Base-by-base conservation (phyloP, 805 yeast genomes). In the Ogataea polymorpha region DNA sequence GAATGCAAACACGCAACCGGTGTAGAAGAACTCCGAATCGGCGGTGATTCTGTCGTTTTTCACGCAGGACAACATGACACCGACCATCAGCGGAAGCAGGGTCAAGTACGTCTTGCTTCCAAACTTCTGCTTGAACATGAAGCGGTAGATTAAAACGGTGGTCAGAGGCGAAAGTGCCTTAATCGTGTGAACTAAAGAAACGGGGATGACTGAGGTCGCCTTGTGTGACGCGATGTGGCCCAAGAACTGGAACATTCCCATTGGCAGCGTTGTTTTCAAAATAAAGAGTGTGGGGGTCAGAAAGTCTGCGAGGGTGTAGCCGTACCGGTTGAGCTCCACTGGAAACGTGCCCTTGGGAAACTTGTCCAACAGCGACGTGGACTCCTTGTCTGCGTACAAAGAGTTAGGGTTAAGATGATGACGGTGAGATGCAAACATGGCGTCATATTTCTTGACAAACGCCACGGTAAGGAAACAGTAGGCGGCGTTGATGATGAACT, bases 221-320 rank as follows among this genome's bases (percentile, higher is more conserved):
- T 86, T 85, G 60, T 90, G 96, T 6, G 95, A 79, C 11, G 95
- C 78, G 47, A 90, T 79, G 62, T 91, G 98, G 15, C 98, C 99
- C 15, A 82, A 69, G 51, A 91, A 86, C 67, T 91, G 98, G 66
- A 91, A 93, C 46, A 81, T 68, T 6, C 97, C 98, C 96, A 91
- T 88, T 14, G 98, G 98, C 16, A 87, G 75, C 0, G 96, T 87
- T 11, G 88, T 82, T 36, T 67, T 56, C 12, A 86, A 51, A 24
- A 82, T 68, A 37, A 70, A 56, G 35, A 59, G 50, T 2, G 79
- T 68, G 17, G 95, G 93, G 16, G 63, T 65, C 12, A 82, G 50
- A 49, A 84, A 77, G 23, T 66, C 61, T 3, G 35, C 12, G 54
- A 63, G 35, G 55, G 62, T 48, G 58, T 54, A 53, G 44, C 49